Evolutionary conservation across 2,329 filamentous ascomycete species (phyloP), one percentile per base, ranked within the genome.

Genomic region (Verticillium longisporum): DNA sequence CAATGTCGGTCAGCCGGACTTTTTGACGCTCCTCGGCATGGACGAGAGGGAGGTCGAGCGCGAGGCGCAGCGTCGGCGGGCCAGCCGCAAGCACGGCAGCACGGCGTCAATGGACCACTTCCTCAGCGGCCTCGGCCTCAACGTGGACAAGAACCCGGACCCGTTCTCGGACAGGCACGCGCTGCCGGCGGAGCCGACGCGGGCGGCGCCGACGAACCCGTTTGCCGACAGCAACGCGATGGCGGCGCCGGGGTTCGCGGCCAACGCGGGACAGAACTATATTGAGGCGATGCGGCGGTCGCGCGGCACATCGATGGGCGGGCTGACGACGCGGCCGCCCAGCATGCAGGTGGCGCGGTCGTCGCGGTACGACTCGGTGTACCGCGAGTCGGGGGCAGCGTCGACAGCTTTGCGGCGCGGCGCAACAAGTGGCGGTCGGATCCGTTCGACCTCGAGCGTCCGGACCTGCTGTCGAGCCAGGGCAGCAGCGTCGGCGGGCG

Each of bases 371-470:
- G 74, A 73, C 57, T 77, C 77, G 15, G 63, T 77, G 59, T 78
- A 79, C 66, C 75, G 78, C 50, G 77, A 79, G 34, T 74, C 74
- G 59, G 68, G 18, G 68, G 68, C 54, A 81, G 77, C 45, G 68
- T 72, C n/a, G 72, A 72, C 37, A 79, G 76, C n/a, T 76, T 80
- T 55, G 77, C 76, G 55, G 77, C 74, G 6, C 73, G 76, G 15
- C 78, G 81, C 60, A 81, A 81, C 67, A 85, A 84, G 67, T 84
- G 86, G 69, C 82, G 84, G 55, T 87, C 84, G 1, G 85, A 88
- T 65, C 85, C 84, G 1, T 88, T 88, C 67, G 86, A 88, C 65
- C 76, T 88, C n/a, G 85, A 88, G 68, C 71, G 77, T 54, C 77
- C 82, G 37, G 77, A 83, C 66, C 72, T 82, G 6, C 73, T 78